Evolutionary conservation across 2,329 filamentous ascomycete species (phyloP).

Genomic region (Fusarium clavum): DNA sequence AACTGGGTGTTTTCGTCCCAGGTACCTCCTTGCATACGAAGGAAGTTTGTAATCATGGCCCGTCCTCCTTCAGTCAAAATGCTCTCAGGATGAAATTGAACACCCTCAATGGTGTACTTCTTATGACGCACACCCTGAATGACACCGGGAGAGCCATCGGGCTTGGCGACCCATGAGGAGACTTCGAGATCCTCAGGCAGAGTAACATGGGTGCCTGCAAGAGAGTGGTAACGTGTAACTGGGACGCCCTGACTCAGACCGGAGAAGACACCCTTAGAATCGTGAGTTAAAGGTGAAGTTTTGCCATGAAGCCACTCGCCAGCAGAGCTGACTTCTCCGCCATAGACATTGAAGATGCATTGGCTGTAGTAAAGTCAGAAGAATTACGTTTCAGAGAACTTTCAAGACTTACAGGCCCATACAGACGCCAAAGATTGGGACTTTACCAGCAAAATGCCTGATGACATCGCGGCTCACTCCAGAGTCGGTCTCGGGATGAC

Average conservation of each 20-base stretch:
- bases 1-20: conserved; percentile 83
- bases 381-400: not conserved
- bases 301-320: conserved; percentile 98
- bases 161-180: conserved; percentile 85
- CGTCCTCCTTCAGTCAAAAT: conserved; percentile 92
- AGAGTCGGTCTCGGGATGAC: conserved; percentile 90
- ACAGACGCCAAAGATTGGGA: conserved; percentile 96
- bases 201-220: conserved; percentile 90
- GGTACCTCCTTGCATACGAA: conserved; percentile 87
- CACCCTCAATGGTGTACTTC: conserved; percentile 89
- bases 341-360: conserved; percentile 95
- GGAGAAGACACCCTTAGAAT: conserved; percentile 90
- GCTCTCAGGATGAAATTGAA: conserved; percentile 98
- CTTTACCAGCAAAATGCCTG: conserved; percentile 89
- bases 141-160: conserved; percentile 82
- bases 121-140: conserved; percentile 99
- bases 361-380: conserved; percentile 65
- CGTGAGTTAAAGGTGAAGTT: conserved; percentile 90
- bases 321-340: conserved; percentile 89
- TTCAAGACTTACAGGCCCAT: conserved; percentile 84
- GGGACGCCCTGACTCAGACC: conserved; percentile 83
- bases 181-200: conserved; percentile 88
- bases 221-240: conserved; percentile 95
- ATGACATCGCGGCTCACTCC: conserved; percentile 95
- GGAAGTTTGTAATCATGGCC: conserved; percentile 91